phyloP scores from a whole-genome alignment of 805 yeast genomes.

The Tetrapisispora taiwanensis region DNA sequence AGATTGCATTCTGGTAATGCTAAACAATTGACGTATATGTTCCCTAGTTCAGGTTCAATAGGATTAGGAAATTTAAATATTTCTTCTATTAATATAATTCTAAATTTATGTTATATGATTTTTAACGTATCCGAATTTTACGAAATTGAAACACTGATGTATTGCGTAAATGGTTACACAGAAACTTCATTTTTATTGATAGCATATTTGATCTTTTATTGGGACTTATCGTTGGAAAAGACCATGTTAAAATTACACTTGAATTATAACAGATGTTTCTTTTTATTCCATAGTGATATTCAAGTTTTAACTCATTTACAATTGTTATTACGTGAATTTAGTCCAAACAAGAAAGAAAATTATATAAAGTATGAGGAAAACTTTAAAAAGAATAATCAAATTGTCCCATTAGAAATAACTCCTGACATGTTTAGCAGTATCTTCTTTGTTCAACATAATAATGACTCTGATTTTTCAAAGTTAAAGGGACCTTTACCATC shows the following conservation, averaged over 20 bases:
- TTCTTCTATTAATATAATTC: constrained; percentile 52
- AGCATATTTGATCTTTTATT: constrained; percentile 61
- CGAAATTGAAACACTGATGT: constrained; percentile 42
- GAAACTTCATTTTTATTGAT: constrained; percentile 72
- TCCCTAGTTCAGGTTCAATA: constrained; percentile 80
- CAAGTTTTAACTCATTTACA: constrained; percentile 55
- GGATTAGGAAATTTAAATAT: constrained; percentile 67
- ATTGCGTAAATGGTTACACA: constrained; percentile 87
- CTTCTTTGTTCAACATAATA: constrained; percentile 22
- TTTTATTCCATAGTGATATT: constrained; percentile 70
- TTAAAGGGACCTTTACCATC: constrained; percentile 72
- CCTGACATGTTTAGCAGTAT: constrained; percentile 29
- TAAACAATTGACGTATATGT: constrained; percentile 33
- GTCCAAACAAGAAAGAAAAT: constrained; percentile 36
- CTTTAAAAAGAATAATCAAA: background rate
- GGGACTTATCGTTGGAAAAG: constrained; percentile 49
- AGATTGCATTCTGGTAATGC: constrained; percentile 5
- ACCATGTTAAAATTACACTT: constrained; percentile 57
- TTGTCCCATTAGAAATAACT: constrained; percentile 14
- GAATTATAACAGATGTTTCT: constrained; percentile 66
- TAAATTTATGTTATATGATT: constrained; percentile 51
- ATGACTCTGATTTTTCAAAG: constrained; percentile 22
- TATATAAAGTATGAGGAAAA: constrained; percentile 9
- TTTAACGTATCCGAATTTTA: constrained; percentile 19
- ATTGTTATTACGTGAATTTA: constrained; percentile 44